Evolutionary conservation across 139 green algal species (phyloP).

Genomic region (Trebouxia sp.): DNA sequence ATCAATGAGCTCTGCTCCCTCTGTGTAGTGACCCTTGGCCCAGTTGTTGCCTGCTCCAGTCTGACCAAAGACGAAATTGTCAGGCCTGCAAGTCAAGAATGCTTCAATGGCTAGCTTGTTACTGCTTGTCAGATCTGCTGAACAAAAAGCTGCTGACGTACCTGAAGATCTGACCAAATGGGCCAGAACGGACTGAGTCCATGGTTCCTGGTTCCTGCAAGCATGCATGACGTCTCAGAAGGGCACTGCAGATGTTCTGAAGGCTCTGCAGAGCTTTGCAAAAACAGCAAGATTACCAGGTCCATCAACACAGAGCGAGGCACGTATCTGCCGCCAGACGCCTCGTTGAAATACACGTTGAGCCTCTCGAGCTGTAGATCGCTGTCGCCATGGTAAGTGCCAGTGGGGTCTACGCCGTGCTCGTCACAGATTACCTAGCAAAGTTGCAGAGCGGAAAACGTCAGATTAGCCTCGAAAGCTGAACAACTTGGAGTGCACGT

Average conservation of each 20-base stretch:
- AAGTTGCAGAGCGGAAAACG: neutral
- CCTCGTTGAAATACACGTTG: conserved; percentile 98
- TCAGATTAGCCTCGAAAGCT: neutral
- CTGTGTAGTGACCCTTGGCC: conserved; percentile 99
- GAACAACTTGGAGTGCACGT: neutral
- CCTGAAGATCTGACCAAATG: conserved; percentile 91
- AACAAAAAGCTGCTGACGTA: neutral
- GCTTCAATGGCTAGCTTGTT: neutral
- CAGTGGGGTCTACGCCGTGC: conserved; percentile 84
- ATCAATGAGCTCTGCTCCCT: conserved; percentile 96
- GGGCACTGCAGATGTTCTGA: too few species aligned
- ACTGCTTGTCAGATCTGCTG: too few species aligned
- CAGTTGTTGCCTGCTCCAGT: conserved; percentile 98
- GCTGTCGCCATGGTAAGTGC: conserved; percentile 71
- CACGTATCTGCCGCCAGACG: conserved; percentile 88
- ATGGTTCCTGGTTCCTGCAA: conserved; percentile 81
- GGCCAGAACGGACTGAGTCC: conserved; percentile 89
- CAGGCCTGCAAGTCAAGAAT: conserved; percentile 44
- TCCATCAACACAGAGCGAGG: conserved; percentile 94
- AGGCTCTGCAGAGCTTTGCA: neutral
- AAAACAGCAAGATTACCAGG: conserved; percentile 47
- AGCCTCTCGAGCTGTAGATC: conserved; percentile 96
- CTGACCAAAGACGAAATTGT: conserved; percentile 90
- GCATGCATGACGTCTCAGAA: neutral
- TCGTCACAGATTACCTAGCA: conserved; percentile 72